Evolutionary conservation across 495 filamentous ascomycete genomes (phyloP).

Genomic region (Chaetomium cochliodes): DNA sequence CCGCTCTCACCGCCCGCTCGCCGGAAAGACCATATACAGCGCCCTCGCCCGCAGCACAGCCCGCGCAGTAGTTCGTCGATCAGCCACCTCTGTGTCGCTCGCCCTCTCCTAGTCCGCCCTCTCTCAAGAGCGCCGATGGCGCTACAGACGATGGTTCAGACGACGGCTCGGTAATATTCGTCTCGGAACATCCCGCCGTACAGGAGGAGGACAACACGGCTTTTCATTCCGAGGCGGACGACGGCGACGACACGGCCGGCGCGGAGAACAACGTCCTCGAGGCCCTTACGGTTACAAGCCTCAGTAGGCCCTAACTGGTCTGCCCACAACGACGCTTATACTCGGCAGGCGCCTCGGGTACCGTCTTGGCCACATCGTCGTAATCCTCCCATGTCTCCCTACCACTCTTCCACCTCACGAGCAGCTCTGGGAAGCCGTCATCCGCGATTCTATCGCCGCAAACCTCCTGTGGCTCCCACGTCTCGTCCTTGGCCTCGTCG

Average conservation of each 20-base stretch:
- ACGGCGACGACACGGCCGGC: too few relatives aligned
- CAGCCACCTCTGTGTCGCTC: too few relatives aligned
- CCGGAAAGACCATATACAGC: too few relatives aligned
- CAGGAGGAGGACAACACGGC: not conserved
- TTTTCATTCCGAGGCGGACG: too few relatives aligned
- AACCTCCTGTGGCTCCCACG: not conserved
- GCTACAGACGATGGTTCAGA: slow-evolving; percentile 5
- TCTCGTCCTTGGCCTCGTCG: not conserved
- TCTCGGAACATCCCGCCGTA: slow-evolving; percentile 7
- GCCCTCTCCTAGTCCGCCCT: not conserved
- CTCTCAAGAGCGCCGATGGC: slow-evolving; percentile 6
- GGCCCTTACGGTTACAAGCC: too few relatives aligned
- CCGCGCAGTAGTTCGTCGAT: too few relatives aligned
- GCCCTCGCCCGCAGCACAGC: too few relatives aligned
- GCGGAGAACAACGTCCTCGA: too few relatives aligned
- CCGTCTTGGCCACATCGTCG: slow-evolving; percentile 17
- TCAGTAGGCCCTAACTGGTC: too few relatives aligned
- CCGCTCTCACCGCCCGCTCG: too few relatives aligned
- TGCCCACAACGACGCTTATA: slow-evolving; percentile 18
- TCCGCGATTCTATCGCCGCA: slow-evolving; percentile 19
- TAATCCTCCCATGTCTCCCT: slow-evolving; percentile 24
- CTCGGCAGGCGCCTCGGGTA: slow-evolving; percentile 21
- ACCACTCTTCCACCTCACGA: slow-evolving; percentile 26
- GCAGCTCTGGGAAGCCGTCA: slow-evolving; percentile 19
- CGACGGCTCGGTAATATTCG: slow-evolving; percentile 5